These are phyloP conservation scores for Gloeostereum incarnatum DNA, from an alignment of 768 basidiomycete species.

Conservation along the genomic window DNA sequence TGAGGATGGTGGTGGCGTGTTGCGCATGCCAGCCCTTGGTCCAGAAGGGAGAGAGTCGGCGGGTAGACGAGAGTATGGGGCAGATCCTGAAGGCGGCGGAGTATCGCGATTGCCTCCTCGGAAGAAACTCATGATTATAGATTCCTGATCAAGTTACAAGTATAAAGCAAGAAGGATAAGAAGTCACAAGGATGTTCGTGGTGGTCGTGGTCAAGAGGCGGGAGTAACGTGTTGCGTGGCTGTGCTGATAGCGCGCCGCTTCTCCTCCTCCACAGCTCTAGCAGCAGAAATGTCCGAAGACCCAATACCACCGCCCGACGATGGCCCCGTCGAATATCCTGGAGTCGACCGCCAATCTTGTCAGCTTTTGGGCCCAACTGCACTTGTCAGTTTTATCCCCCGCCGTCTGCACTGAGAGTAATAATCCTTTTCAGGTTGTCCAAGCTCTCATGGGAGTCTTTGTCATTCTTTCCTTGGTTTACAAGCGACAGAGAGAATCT, in stretches of 20 bases:
- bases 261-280: too few species aligned
- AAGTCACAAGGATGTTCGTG: conserved; percentile 1
- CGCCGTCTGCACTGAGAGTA: conserved; percentile 33
- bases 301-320: too few species aligned
- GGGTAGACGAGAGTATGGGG: conserved; percentile 34
- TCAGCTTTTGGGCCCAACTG: conserved; percentile 41
- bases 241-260: background rate
- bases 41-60: conserved; percentile 23
- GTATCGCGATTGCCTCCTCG: conserved; percentile 25
- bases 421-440: conserved; percentile 56
- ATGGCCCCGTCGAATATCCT: conserved; percentile 18
- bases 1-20: conserved; percentile 27
- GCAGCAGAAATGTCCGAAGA: too few species aligned
- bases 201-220: conserved; percentile 4
- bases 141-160: too few species aligned
- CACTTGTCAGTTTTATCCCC: conserved; percentile 29
- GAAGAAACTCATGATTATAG: conserved; percentile 39
- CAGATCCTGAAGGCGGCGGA: conserved; percentile 26
- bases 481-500: conserved; percentile 81
- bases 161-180: conserved; percentile 1
- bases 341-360: conserved; percentile 41
- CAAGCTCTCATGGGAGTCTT: conserved; percentile 87
- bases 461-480: conserved; percentile 79
- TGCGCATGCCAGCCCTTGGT: conserved; percentile 24
- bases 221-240: background rate